Conservation (phyloP, 768 basidiomycete genomes). For the Punctularia strigosozonata region DNA sequence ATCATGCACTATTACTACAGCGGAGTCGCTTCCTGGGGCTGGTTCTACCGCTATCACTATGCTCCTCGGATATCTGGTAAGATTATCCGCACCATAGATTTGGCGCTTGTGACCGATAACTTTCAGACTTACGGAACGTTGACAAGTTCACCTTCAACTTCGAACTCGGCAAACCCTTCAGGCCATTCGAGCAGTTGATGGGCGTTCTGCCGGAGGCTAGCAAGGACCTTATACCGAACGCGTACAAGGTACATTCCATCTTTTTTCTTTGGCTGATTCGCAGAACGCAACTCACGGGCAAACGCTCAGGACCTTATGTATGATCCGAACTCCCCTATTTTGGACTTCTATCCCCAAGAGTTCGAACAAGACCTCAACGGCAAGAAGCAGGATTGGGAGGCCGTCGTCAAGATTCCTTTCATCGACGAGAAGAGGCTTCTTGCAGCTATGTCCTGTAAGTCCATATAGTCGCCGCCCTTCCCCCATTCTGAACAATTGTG, state of each 20-base stretch:
- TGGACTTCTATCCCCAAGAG: slow-evolving; percentile 88
- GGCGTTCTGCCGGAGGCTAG: slow-evolving; percentile 91
- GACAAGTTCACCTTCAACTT: slow-evolving; percentile 80
- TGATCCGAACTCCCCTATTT: slow-evolving; percentile 70
- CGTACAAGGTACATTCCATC: slow-evolving; percentile 54
- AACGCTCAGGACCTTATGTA: slow-evolving; percentile 81
- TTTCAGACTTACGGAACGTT: slow-evolving; percentile 49
- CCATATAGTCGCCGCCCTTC: background rate
- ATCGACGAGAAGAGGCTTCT: slow-evolving; percentile 76
- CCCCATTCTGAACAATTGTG: background rate
- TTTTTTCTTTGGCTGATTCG: background rate
- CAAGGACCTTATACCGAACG: slow-evolving; percentile 76
- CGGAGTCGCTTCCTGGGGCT: slow-evolving; percentile 95
- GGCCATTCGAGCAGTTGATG: slow-evolving; percentile 94
- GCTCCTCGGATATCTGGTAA: slow-evolving; percentile 91
- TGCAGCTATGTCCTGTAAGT: slow-evolving; percentile 71
- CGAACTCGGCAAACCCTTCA: slow-evolving; percentile 80
- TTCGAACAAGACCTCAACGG: slow-evolving; percentile 95
- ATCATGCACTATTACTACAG: slow-evolving; percentile 98
- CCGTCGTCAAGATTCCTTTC: slow-evolving; percentile 97
- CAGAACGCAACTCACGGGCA: slow-evolving; percentile 6
- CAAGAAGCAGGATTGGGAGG: slow-evolving; percentile 99
- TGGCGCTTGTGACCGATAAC: slow-evolving; percentile 11
- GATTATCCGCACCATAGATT: slow-evolving; percentile 9
- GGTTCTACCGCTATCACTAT: slow-evolving; percentile 99